Conservation (phyloP, 352 stramenopile genomes). For the Thraustotheca clavata region DNA sequence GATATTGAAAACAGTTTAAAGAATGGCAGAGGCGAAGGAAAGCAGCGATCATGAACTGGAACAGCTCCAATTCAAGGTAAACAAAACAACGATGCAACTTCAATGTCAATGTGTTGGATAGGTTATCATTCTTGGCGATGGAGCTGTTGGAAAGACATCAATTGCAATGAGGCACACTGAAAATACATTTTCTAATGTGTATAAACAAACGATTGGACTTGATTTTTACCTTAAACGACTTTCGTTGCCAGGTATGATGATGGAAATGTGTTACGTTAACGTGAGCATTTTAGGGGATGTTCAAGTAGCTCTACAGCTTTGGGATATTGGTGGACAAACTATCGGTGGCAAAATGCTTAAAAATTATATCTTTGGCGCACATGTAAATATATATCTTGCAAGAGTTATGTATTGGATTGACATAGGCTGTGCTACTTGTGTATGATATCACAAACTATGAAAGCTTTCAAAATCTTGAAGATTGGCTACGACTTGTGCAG, state of each 20-base stretch:
- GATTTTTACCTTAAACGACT: slow-evolving; percentile 94
- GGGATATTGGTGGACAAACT: slow-evolving; percentile 91
- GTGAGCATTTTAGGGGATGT: slow-evolving; percentile 49
- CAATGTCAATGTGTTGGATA: slow-evolving; percentile 25
- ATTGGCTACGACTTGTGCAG: slow-evolving; percentile 90
- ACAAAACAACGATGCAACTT: neutral
- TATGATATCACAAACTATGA: slow-evolving; percentile 96
- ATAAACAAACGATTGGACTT: slow-evolving; percentile 93
- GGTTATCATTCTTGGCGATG: slow-evolving; percentile 91
- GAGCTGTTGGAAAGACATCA: slow-evolving; percentile 93
- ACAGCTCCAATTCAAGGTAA: slow-evolving; percentile 84
- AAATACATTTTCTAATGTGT: slow-evolving; percentile 87
- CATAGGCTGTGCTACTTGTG: slow-evolving; percentile 81
- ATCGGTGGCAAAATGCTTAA: slow-evolving; percentile 79
- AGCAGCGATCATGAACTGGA: slow-evolving; percentile 68
- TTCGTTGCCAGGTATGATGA: slow-evolving; percentile 58
- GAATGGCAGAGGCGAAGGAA: slow-evolving; percentile 79
- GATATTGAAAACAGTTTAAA: neutral
- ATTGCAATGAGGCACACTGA: slow-evolving; percentile 89
- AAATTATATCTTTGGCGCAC: slow-evolving; percentile 93
- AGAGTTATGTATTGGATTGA: neutral
- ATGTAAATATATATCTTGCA: slow-evolving; percentile 32
- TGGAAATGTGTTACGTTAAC: neutral
- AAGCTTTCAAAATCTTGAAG: slow-evolving; percentile 92
- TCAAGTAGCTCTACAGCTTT: slow-evolving; percentile 90